Base-by-base conservation (phyloP, 1,284 basidiomycete species). In the Kwoniella shivajii region DNA sequence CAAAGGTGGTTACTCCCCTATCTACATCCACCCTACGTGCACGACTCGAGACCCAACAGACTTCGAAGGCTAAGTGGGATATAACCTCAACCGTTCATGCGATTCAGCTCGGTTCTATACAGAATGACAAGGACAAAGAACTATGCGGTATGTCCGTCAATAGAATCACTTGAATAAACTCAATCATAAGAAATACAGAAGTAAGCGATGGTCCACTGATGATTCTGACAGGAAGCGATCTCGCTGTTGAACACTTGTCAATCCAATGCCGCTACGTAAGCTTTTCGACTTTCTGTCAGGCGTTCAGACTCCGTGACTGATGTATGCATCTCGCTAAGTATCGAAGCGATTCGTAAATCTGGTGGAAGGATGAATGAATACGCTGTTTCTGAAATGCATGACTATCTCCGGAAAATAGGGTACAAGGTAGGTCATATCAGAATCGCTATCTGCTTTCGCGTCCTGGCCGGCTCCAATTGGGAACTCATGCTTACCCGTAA, bases 241-340 rank as follows among this genome's bases (percentile, higher is more conserved):
- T 84, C 88, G 54, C 82, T 85, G 55, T 84, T 99, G 58, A 99
- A 99, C 77, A 85, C 89, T 31, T 84, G 98, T 27, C 95, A 99
- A 76, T 90, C 88, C 38, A 99, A 99, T 82, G 92, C 92, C 29
- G 91, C 91, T 18, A 86, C 87, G 42, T 76, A 18, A 36, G 54
- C 30, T 13, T 2, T 3, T n/a, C n/a, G 16, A 11, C 41, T 16
- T 14, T n/a, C 9, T 24, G 42, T 37, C 29, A 39, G 38, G 24
- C 34, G 22, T 31, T 24, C 24, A 26, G 30, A 39, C 9, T 29
- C 22, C 30, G 18, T 46, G 33, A 10, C 37, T n/a, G 20, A 13
- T 2, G 1, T 0, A 42, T 13, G 7, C 30, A n/a, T 27, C 5
- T 14, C 16, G 29, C 36, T 20, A 57, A 75, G 73, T 1, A 84